Evolutionary conservation across 805 yeast species (phyloP).

Genomic region (Saccharomycopsis schoenii): DNA sequence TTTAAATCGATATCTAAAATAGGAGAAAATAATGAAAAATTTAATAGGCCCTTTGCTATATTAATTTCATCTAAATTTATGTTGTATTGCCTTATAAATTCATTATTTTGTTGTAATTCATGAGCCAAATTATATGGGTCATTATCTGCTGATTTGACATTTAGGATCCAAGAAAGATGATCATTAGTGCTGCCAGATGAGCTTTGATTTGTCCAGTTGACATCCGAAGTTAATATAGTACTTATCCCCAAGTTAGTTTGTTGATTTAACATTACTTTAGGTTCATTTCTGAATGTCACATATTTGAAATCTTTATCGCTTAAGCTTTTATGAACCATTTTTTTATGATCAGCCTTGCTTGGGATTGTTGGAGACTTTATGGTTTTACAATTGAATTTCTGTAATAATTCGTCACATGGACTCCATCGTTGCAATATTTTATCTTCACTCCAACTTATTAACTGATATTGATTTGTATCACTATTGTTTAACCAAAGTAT

Average conservation of each 20-base stretch:
- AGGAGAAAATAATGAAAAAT: constrained; percentile 73
- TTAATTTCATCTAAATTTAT: constrained; percentile 79
- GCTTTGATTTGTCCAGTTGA: constrained; percentile 36
- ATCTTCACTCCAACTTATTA: constrained; percentile 92
- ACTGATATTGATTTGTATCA: constrained; percentile 73
- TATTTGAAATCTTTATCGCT: constrained; percentile 27
- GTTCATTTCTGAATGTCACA: constrained; percentile 40
- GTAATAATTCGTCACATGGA: not conserved
- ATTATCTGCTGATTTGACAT: constrained; percentile 28
- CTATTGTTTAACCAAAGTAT: constrained; percentile 58
- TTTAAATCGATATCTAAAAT: constrained; percentile 37
- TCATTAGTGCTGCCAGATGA: constrained; percentile 61
- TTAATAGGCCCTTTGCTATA: constrained; percentile 74
- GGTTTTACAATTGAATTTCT: not conserved
- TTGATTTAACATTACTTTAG: constrained; percentile 23
- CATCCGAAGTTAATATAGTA: constrained; percentile 32
- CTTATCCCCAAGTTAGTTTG: constrained; percentile 26
- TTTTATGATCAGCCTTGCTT: not conserved
- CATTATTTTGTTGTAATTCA: constrained; percentile 86
- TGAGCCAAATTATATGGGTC: constrained; percentile 71
- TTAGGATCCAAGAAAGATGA: constrained; percentile 52
- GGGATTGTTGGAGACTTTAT: not conserved
- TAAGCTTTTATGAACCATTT: not conserved
- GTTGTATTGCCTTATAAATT: constrained; percentile 45
- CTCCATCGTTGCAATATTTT: constrained; percentile 82